Evolutionary conservation across 306 rosid species (phyloP).

Genomic region (Herpetospermum pedunculosum): DNA sequence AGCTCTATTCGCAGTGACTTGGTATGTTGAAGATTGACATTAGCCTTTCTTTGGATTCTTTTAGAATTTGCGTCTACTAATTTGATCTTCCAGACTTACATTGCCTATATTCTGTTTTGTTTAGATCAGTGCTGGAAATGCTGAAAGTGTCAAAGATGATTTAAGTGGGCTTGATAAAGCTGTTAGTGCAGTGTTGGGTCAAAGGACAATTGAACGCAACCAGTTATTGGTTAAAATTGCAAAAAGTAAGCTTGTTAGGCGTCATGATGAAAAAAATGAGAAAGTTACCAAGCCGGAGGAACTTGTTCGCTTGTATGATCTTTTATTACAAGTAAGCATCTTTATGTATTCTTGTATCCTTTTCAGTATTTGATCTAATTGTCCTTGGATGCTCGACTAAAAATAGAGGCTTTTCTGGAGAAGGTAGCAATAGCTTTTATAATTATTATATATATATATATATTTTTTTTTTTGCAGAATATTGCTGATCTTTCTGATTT

Average conservation of each 20-base stretch:
- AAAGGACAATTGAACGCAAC: conserved; percentile 93
- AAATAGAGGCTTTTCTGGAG: conserved; percentile 2
- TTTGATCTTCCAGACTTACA: conserved; percentile 2
- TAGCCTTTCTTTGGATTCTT: background rate
- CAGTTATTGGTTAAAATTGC: conserved; percentile 76
- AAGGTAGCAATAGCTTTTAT: background rate
- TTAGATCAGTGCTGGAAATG: conserved; percentile 78
- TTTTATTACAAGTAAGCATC: conserved; percentile 58
- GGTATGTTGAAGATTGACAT: conserved; percentile 36
- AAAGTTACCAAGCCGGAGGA: conserved; percentile 98
- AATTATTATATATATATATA: background rate
- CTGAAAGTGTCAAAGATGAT: conserved; percentile 85
- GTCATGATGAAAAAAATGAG: conserved; percentile 77
- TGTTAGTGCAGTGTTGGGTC: conserved; percentile 82
- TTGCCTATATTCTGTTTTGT: conserved; percentile 17
- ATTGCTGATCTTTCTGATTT: conserved; percentile 85
- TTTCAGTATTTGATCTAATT: background rate
- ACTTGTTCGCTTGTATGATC: conserved; percentile 91
- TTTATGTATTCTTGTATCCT: conserved; percentile 7
- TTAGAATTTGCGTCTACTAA: background rate
- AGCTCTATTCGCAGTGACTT: conserved; percentile 85
- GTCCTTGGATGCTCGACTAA: background rate
- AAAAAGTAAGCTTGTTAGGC: conserved; percentile 71
- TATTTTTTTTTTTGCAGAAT: conserved; percentile 41
- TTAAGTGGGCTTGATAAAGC: conserved; percentile 96